Base-by-base conservation (phyloP, 108 stramenopile genomes). In the Aurantiochytrium sp. region DNA sequence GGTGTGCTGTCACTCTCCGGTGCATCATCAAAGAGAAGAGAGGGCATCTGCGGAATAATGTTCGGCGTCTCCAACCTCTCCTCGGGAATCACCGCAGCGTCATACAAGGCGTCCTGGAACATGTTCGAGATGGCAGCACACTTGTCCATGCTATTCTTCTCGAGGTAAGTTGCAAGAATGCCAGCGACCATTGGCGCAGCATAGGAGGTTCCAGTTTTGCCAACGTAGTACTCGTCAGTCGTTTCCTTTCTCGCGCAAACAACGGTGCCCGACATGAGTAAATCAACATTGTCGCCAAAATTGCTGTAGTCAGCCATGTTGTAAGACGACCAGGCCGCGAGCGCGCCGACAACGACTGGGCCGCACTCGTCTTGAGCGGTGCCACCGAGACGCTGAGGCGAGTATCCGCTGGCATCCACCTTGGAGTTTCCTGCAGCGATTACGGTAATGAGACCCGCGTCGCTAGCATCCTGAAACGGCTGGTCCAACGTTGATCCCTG, bases 381-480 rank as follows among this genome's bases (percentile, higher is more conserved):
- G 64, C 64, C 64, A 18, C 64, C 76, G n/a, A 53, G 49, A 6
- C 76, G 44, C 21, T 64, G 88, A 4, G 91, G 91, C 12, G 90
- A 90, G 69, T 58, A 89, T 1, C 5, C 19, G 59, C 45, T 6
- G 6, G 88, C 91, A 6, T 91, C 76, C 4, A 4, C 18, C 12
- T 53, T 44, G 4, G 59, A 64, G 89, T 91, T 91, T 4, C 91
- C 91, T 43, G 91, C 91, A 5, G 91, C 88, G 10, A 91, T 45
- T 0, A 91, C 91, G 25, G 42, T 19, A 5, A 83, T 28, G 6
- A 89, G 5, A 35, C 88, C 91, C 8, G 19, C 88, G 8, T 72
- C n/a, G 43, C 5, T 5, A 18, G 44, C 29, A 42, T 59, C 51
- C 19, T 76, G 23, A 19, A 89, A 47, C 0, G 89, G 59, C 18